Conservation (phyloP, 1,139 yeast genomes). For the Kodamaea arcana region DNA sequence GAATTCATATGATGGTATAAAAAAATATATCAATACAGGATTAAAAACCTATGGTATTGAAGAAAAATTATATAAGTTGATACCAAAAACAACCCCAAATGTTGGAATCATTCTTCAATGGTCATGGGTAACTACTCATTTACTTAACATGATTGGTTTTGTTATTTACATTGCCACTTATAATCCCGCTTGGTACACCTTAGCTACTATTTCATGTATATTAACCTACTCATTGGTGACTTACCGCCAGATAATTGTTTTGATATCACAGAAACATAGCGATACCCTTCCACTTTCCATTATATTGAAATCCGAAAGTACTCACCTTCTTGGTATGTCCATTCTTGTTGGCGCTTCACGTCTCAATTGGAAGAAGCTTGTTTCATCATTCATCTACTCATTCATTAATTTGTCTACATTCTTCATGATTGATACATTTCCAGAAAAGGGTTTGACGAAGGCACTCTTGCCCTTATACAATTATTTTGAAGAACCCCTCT, state of each 20-base stretch:
- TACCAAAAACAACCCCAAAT: too few relatives aligned
- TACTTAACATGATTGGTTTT: constrained; percentile 7
- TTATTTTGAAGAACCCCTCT: constrained; percentile 32
- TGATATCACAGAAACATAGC: constrained; percentile 2
- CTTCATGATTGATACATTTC: constrained; percentile 33
- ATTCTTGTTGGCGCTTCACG: constrained; percentile 23
- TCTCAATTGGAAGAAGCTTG: constrained; percentile 30
- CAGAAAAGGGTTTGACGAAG: constrained; percentile 24
- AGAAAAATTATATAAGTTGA: too few relatives aligned
- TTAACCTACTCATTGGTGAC: constrained; percentile 20
- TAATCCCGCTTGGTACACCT: constrained; percentile 5
- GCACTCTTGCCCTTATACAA: constrained; percentile 32
- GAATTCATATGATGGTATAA: too few relatives aligned
- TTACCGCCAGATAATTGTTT: constrained; percentile 15
- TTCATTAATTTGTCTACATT: constrained; percentile 36
- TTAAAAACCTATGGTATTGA: too few relatives aligned
- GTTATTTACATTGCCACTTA: constrained; percentile 1
- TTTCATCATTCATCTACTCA: constrained; percentile 47
- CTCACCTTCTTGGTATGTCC: constrained; percentile 38
- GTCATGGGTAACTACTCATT: constrained; percentile 10
- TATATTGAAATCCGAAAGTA: constrained; percentile 43
- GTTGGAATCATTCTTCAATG: constrained; percentile 4
- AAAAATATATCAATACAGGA: too few relatives aligned
- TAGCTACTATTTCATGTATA: constrained; percentile 10
- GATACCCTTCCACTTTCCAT: constrained; percentile 22